Conservation (phyloP, 768 basidiomycete species). For the Trametes cingulata region DNA sequence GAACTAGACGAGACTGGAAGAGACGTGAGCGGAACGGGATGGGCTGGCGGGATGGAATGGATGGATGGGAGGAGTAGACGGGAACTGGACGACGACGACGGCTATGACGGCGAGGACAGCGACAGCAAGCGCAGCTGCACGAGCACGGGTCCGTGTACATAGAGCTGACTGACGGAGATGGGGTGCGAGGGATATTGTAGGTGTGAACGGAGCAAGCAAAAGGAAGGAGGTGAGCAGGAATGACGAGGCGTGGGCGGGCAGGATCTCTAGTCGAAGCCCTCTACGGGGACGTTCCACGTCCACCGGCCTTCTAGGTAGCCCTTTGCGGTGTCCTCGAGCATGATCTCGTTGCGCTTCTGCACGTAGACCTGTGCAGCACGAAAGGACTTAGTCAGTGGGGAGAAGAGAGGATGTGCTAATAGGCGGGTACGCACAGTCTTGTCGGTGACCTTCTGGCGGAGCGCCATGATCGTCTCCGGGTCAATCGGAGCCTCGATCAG, state of each 20-base stretch:
- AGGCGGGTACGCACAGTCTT: conserved; percentile 66
- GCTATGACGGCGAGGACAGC: too few relatives aligned
- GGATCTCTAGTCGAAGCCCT: conserved; percentile 63
- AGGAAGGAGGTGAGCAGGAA: too few relatives aligned
- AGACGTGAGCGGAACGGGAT: too few relatives aligned
- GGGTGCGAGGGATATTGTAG: too few relatives aligned
- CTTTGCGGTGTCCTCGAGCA: conserved; percentile 90
- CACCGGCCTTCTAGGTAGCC: conserved; percentile 87
- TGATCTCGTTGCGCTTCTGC: conserved; percentile 94
- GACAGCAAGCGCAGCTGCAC: too few relatives aligned
- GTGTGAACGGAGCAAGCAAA: too few relatives aligned
- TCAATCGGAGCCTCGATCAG: conserved; percentile 91
- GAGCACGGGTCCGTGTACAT: too few relatives aligned
- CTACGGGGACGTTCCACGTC: conserved; percentile 75
- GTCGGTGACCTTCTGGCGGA: conserved; percentile 93
- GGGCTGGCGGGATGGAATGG: too few relatives aligned
- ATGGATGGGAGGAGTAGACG: too few relatives aligned
- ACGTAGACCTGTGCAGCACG: conserved; percentile 69
- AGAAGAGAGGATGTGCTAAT: not conserved
- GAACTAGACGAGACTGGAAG: too few relatives aligned
- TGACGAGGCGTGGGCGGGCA: not conserved
- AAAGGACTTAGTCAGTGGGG: not conserved
- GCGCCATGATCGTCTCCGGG: conserved; percentile 71
- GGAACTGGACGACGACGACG: too few relatives aligned
- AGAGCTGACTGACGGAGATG: too few relatives aligned